phyloP scores from a whole-genome alignment of 179 eudicot genomes.

The Beta corolliflora region DNA sequence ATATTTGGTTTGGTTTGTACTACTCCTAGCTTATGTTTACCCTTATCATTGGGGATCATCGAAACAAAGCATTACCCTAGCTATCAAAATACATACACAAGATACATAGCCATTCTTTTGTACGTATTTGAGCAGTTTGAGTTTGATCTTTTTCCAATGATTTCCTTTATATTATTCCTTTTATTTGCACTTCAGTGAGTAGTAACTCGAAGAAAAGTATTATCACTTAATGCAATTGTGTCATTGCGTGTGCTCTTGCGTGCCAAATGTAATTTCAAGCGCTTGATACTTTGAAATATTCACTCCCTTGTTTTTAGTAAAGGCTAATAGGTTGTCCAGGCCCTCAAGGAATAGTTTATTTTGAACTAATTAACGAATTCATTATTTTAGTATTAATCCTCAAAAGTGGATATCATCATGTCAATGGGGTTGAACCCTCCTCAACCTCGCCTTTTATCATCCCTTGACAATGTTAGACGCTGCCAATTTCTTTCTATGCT shows the following conservation, averaged over 20 bases:
- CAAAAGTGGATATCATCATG: neutral
- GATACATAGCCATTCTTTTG: no score
- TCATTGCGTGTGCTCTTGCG: neutral
- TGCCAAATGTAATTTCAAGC: neutral
- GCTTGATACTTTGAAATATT: neutral
- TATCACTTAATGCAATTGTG: neutral
- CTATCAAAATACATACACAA: neutral
- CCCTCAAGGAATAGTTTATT: neutral
- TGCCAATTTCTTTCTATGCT: neutral
- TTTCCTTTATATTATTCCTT: neutral
- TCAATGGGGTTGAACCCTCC: neutral
- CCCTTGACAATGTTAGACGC: neutral
- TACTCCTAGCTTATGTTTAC: no score
- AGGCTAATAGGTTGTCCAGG: neutral
- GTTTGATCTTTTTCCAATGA: no score
- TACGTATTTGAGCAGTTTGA: no score
- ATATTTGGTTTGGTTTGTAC: no score
- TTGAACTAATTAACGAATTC: neutral
- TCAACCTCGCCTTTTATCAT: neutral
- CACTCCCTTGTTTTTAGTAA: neutral
- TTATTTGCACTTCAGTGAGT: neutral
- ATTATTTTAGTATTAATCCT: neutral
- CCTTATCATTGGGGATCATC: neutral
- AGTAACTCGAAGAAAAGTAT: neutral
- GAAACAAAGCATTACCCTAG: no score